Evolutionary conservation across 176 grass and related monocot species (phyloP), one percentile per base, ranked within the genome.

Genomic region (Poa annua): DNA sequence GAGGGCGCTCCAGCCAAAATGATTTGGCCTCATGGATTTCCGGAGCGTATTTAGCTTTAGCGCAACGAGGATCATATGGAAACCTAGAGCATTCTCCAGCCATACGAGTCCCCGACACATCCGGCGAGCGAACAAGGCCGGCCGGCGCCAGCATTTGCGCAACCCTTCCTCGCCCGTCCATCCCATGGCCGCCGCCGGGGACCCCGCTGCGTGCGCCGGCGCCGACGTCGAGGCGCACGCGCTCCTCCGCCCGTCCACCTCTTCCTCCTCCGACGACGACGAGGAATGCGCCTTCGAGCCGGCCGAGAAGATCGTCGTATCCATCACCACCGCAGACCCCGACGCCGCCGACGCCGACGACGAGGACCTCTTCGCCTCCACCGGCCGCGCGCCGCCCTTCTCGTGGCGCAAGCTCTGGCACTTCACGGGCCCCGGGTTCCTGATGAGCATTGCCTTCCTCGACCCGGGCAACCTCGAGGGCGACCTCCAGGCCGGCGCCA

Each of bases 361-460:
- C n/a, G 80, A 89, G 54, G 56, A 77, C 17, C 44, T 71, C 72
- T 84, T 74, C 73, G 44, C 66, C 0, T 38, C 26, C 34, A 24
- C 8, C 2, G 78, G 74, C 3, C 72, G 76, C 14, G 41, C 29
- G 21, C 88, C 84, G 15, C 84, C 88, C 1, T 98, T 95, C 87
- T 95, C 90, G 12, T 98, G 96, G 96, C 80, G 87, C 49, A 98
- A 95, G 88, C 85, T 98, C 4, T 98, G 92, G 90, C 84, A 87
- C 33, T 98, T 98, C 82, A 91, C 85, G 29, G 92, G 92, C 7
- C 92, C 92, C 1, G 92, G 96, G 7, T 98, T 91, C 81, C 71
- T 98, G 35, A 95, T 93, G 96, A 95, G 96, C 86, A 98, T 95
- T 52, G 96, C 92, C 11, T 98, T 98, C 89, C 56, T 98, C 45